These are phyloP conservation scores for Bidens hawaiensis DNA, from an alignment of 140 eudicot species.

Conservation along the genomic window DNA sequence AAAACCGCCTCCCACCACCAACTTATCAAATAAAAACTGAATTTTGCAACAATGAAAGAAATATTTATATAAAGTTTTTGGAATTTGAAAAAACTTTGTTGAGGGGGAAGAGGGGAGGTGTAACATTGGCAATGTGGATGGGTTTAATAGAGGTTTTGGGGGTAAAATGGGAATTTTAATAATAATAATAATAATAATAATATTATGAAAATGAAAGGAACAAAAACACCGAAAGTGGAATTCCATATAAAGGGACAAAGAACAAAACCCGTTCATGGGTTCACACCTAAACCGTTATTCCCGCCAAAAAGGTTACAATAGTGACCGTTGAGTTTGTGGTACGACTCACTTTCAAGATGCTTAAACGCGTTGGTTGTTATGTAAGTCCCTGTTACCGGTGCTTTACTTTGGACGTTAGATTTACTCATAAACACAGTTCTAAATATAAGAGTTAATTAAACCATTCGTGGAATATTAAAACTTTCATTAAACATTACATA, in stretches of 20 bases:
- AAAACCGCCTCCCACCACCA: no score
- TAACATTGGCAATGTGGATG: conserved; percentile 21
- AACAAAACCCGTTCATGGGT: conserved; percentile 3
- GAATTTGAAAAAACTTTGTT: not conserved
- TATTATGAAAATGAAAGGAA: conserved; percentile 21
- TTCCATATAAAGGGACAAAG: conserved; percentile 44
- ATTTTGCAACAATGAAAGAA: conserved; percentile 13
- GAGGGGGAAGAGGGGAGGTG: conserved; percentile 41
- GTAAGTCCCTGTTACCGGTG: no score
- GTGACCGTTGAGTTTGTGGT: conserved; percentile 30
- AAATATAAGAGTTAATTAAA: no score
- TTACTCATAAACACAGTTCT: no score
- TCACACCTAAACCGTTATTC: conserved; percentile 61
- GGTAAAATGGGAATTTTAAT: conserved; percentile 17
- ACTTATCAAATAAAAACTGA: not conserved
- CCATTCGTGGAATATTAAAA: no score
- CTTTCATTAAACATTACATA: no score
- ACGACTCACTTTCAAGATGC: conserved; percentile 12
- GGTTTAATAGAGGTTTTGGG: conserved; percentile 44
- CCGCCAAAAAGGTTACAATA: conserved; percentile 24
- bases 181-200: not conserved
- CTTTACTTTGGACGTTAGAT: no score
- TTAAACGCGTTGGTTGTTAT: no score
- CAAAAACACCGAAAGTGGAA: conserved; percentile 61
- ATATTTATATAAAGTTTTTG: conserved; percentile 10